These are phyloP conservation scores for Geotrichum reessii DNA, from an alignment of 1,139 yeast species.

Conservation along the genomic window DNA sequence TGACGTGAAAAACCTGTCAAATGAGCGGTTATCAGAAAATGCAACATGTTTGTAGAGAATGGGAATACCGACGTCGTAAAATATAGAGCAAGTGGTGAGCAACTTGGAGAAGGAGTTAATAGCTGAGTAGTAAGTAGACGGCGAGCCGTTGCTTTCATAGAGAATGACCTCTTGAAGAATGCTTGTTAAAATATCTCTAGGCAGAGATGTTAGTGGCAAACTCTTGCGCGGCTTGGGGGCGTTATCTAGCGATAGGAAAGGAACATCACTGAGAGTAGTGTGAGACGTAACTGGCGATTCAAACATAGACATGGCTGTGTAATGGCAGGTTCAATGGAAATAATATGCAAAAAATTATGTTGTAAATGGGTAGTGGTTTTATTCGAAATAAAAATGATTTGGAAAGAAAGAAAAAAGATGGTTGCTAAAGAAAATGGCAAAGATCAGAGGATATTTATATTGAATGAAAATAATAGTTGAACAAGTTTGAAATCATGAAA, in stretches of 20 bases:
- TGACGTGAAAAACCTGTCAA: constrained; percentile 62
- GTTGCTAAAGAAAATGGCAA: too few relatives aligned
- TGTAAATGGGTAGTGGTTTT: too few relatives aligned
- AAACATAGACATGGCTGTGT: background rate
- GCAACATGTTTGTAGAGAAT: constrained; percentile 60
- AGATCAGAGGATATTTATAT: background rate
- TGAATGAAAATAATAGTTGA: background rate
- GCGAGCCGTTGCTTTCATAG: constrained; percentile 18
- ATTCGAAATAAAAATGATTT: background rate
- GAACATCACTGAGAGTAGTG: constrained; percentile 6
- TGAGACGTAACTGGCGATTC: background rate
- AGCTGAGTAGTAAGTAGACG: constrained; percentile 23
- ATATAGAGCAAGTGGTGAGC: constrained; percentile 32
- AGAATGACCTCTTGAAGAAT: constrained; percentile 32
- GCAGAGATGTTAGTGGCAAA: constrained; percentile 27
- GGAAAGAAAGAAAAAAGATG: background rate
- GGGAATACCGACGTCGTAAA: constrained; percentile 37
- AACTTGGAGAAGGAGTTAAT: constrained; percentile 26
- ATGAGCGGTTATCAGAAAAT: constrained; percentile 76
- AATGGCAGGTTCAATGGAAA: background rate
- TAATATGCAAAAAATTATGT: background rate
- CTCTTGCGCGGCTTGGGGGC: constrained; percentile 1
- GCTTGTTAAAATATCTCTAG: constrained; percentile 33
- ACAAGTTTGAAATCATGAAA: background rate
- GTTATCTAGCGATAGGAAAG: background rate